Evolutionary conservation across 441 rosid species (phyloP).

Genomic region (Gossypium davidsonii): DNA sequence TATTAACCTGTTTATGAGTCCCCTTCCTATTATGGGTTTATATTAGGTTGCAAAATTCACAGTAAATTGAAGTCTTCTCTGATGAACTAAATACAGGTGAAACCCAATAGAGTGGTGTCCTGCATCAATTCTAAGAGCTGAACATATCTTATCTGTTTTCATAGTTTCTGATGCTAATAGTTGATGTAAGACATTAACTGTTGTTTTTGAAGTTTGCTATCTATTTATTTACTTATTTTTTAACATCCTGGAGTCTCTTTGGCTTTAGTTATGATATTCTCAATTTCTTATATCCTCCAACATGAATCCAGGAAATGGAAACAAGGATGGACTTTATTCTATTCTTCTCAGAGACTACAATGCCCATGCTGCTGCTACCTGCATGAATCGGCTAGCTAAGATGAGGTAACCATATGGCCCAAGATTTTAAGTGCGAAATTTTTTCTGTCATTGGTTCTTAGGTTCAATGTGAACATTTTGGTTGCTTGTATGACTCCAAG

Average conservation of each 20-base stretch:
- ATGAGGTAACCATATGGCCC: constrained; percentile 53
- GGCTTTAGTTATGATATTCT: not conserved
- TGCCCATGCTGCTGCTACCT: constrained; percentile 86
- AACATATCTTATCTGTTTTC: not conserved
- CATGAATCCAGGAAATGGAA: constrained; percentile 75
- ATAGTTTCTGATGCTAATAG: not conserved
- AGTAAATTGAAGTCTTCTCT: not conserved
- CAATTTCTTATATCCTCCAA: constrained; percentile 14
- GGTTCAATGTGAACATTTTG: not conserved
- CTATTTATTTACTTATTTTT: not conserved
- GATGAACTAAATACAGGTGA: not conserved
- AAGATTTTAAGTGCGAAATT: not conserved
- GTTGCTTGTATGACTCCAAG: not conserved
- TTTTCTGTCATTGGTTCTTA: not conserved
- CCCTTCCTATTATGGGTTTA: constrained; percentile 2
- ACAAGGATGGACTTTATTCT: constrained; percentile 92
- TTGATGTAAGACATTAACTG: not conserved
- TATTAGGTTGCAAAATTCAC: not conserved
- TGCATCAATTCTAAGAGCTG: not conserved
- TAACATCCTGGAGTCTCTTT: not conserved
- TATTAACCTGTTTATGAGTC: not conserved
- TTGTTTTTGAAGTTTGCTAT: not conserved
- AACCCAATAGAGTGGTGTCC: not conserved
- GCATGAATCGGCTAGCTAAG: constrained; percentile 98
- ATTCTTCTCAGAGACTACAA: constrained; percentile 88